These are phyloP conservation scores for Lactifluus echinatus DNA, from an alignment of 768 basidiomycete species.

Conservation along the genomic window DNA sequence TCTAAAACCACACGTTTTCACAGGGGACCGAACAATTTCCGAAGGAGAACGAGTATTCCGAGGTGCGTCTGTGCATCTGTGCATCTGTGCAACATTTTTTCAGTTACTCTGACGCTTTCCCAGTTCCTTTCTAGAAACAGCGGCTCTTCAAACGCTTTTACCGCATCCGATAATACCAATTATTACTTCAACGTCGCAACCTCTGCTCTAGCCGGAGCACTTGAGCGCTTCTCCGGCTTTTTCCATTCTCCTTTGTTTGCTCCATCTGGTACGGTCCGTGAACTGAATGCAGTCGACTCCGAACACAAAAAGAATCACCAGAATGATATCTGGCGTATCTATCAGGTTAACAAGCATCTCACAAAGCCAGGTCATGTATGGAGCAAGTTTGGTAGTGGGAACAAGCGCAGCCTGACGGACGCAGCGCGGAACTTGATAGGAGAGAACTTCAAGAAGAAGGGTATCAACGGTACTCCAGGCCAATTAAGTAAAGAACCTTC, in stretches of 20 bases:
- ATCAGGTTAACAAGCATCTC: constrained; percentile 86
- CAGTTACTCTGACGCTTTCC: constrained; percentile 10
- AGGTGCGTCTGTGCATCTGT: constrained; percentile 59
- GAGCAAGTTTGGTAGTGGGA: constrained; percentile 89
- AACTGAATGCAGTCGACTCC: constrained; percentile 93
- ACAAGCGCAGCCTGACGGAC: constrained; percentile 59
- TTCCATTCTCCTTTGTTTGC: constrained; percentile 91
- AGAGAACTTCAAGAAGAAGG: constrained; percentile 31
- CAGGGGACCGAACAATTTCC: constrained; percentile 82
- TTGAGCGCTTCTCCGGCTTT: constrained; percentile 75
- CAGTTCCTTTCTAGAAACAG: constrained; percentile 76
- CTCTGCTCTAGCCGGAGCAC: constrained; percentile 53
- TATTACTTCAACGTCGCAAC: constrained; percentile 72
- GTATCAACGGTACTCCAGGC: constrained; percentile 29
- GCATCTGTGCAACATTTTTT: constrained; percentile 10
- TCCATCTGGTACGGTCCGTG: constrained; percentile 76
- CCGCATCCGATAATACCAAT: constrained; percentile 85
- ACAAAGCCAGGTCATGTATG: constrained; percentile 73
- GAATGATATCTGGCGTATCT: constrained; percentile 85
- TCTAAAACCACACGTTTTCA: not conserved
- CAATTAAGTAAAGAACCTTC: constrained; percentile 16
- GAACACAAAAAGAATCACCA: constrained; percentile 97
- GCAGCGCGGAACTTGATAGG: constrained; percentile 50
- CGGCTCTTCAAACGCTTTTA: constrained; percentile 88
- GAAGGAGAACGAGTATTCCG: constrained; percentile 89